Evolutionary conservation across 2,329 filamentous ascomycete genomes (phyloP).

Genomic region (Metarhizium robertsii): DNA sequence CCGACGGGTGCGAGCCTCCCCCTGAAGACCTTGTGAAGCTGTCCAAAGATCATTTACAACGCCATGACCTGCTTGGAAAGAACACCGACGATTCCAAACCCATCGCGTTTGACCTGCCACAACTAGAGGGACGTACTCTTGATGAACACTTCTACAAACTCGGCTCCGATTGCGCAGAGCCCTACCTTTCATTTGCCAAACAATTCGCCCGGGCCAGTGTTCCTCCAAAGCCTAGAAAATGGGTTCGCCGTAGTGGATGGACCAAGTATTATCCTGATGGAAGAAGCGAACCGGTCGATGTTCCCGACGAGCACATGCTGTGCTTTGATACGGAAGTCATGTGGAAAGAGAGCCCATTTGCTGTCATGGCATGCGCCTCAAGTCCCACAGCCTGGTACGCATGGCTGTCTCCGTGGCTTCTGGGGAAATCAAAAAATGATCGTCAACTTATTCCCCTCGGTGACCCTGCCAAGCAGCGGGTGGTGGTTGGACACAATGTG

Average conservation of each 20-base stretch:
- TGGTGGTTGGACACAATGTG: constrained; percentile 91
- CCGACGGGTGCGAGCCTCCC: constrained; percentile 42
- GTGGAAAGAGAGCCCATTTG: constrained; percentile 87
- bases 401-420: constrained; percentile 92
- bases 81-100: constrained; percentile 69
- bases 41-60: constrained; percentile 69
- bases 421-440: constrained; percentile 69
- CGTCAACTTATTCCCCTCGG: constrained; percentile 82
- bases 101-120: constrained; percentile 78
- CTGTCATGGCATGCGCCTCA: constrained; percentile 93
- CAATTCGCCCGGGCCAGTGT: constrained; percentile 57
- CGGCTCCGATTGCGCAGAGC: constrained; percentile 78
- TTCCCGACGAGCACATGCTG: constrained; percentile 71
- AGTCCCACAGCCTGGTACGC: constrained; percentile 91
- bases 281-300: constrained; percentile 57
- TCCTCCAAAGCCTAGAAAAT: constrained; percentile 55
- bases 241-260: constrained; percentile 79
- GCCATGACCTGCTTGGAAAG: constrained; percentile 85
- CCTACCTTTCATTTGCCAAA: constrained; percentile 68
- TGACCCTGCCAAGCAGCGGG: constrained; percentile 59
- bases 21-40: constrained; percentile 68
- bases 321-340: constrained; percentile 96
- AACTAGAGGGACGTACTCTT: constrained; percentile 67
- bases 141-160: constrained; percentile 93
- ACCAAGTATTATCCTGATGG: constrained; percentile 82